Base-by-base conservation (phyloP, 108 stramenopile species). In the Discostella pseudostelligera region DNA sequence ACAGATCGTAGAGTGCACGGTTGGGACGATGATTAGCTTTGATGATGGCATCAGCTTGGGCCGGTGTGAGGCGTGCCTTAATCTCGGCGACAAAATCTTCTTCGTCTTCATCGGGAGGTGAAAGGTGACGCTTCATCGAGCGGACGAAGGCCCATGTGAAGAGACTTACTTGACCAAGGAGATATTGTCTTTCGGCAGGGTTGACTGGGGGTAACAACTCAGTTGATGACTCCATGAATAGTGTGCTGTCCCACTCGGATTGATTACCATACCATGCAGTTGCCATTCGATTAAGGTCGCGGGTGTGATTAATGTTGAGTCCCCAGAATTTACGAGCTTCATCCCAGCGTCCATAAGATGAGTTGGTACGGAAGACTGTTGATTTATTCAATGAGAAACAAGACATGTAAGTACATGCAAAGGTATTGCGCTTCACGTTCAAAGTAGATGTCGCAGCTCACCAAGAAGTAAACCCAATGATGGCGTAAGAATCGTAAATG, bases 241-340 rank as follows among this genome's bases (percentile, higher is more conserved):
- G 51, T 14, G 65, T 59, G 7, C 28, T 32, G 24, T 77, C 76
- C 36, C 29, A 59, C 8, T 39, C 42, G 7, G 46, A 56, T 58
- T 69, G 59, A n/a, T 56, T 45, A 40, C 74, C 81, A 44, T 84
- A 87, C 49, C 65, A 83, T 46, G 79, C 74, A 19, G 66, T 81
- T 9, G 57, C 81, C 83, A 84, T 82, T 22, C 83, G 81, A 14
- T 70, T 67, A 19, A 84, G 59, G 57, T 87, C 81, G 48, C 83
- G 81, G 47, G 81, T 87, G 75, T 84, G 83, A 63, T 87, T 83
- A 29, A 83, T 87, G 70, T 81, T 79, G 70, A 81, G 71, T 63
- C 84, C 84, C 84, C 84, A 85, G 39, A 77, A 73, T 54, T 85
- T 87, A 35, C 85, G 85, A 3, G 85, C 85, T 45, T 87, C 85